Evolutionary conservation across 2,329 filamentous ascomycete genomes (phyloP).

Genomic region (Colletotrichum sp.): DNA sequence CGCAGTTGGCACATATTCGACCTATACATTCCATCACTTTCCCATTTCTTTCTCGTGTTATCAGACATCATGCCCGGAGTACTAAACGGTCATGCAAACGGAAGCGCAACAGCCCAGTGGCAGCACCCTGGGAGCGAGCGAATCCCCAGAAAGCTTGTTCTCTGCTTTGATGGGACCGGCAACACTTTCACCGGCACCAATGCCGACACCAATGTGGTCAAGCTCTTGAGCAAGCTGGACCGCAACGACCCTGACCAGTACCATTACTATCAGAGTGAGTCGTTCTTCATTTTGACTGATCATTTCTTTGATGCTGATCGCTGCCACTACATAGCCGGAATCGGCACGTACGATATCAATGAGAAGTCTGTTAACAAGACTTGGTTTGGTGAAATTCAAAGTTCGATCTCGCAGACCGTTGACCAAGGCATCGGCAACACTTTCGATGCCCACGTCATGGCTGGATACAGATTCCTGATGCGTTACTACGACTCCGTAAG

Average conservation of each 20-base stretch:
- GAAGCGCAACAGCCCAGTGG: neutral
- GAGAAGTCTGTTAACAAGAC: slow-evolving; percentile 45
- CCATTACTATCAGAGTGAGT: slow-evolving; percentile 55
- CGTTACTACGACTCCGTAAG: slow-evolving; percentile 51
- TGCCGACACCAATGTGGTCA: slow-evolving; percentile 59
- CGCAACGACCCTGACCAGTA: slow-evolving; percentile 46
- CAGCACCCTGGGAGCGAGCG: neutral
- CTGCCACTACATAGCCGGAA: slow-evolving; percentile 40
- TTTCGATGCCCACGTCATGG: slow-evolving; percentile 57
- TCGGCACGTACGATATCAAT: slow-evolving; percentile 53
- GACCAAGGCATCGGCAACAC: slow-evolving; percentile 50
- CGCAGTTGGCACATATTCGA: neutral
- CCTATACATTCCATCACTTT: neutral
- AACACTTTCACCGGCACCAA: slow-evolving; percentile 51
- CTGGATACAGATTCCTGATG: slow-evolving; percentile 61
- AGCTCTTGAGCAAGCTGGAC: slow-evolving; percentile 52
- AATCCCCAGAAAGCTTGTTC: slow-evolving; percentile 43
- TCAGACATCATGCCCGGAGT: neutral
- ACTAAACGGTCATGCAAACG: neutral
- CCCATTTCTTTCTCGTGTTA: neutral
- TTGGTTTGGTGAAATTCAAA: slow-evolving; percentile 35
- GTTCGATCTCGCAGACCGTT: slow-evolving; percentile 41
- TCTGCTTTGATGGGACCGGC: slow-evolving; percentile 56
- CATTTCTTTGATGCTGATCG: neutral
- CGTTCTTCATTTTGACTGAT: too few species aligned